These are phyloP conservation scores for Populus trichocarpa DNA, from an alignment of 441 rosid species.

Conservation along the genomic window DNA sequence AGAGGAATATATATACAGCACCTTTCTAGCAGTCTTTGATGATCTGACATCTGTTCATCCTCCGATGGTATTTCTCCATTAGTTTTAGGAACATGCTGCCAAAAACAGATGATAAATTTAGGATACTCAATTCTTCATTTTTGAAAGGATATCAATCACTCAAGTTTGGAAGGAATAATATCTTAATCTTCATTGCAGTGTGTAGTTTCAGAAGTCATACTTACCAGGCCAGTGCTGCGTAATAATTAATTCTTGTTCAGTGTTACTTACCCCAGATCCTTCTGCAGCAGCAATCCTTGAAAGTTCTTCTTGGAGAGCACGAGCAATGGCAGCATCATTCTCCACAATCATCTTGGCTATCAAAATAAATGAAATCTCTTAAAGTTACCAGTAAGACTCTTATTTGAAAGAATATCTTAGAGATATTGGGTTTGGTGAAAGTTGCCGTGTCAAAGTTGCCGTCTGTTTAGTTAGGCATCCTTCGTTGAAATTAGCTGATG, in stretches of 20 bases:
- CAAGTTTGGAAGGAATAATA: neutral
- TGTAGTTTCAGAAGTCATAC: conserved; percentile 23
- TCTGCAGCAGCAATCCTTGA: conserved; percentile 57
- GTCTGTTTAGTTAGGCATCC: conserved; percentile 14
- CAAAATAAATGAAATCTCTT: neutral
- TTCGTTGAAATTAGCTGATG: conserved; percentile 6
- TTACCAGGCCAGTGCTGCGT: conserved; percentile 63
- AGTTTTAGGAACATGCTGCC: conserved; percentile 87
- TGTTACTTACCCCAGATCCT: conserved; percentile 40
- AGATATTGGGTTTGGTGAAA: neutral
- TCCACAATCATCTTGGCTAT: conserved; percentile 43
- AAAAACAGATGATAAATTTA: conserved; percentile 15
- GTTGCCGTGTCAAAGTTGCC: neutral
- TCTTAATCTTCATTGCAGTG: neutral
- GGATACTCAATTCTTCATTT: neutral
- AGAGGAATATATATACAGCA: conserved; percentile 8
- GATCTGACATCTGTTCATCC: conserved; percentile 81
- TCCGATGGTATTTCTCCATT: conserved; percentile 79
- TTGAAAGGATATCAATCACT: neutral
- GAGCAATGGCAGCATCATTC: conserved; percentile 77
- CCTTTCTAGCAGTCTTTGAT: conserved; percentile 86
- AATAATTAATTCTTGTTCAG: conserved; percentile 46
- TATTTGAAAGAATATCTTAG: neutral
- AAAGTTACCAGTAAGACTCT: neutral
- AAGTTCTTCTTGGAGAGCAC: conserved; percentile 73